Evolutionary conservation across 148 eudicot species (phyloP), one percentile per base, ranked within the genome.

Genomic region (Dianthus caryophyllus): DNA sequence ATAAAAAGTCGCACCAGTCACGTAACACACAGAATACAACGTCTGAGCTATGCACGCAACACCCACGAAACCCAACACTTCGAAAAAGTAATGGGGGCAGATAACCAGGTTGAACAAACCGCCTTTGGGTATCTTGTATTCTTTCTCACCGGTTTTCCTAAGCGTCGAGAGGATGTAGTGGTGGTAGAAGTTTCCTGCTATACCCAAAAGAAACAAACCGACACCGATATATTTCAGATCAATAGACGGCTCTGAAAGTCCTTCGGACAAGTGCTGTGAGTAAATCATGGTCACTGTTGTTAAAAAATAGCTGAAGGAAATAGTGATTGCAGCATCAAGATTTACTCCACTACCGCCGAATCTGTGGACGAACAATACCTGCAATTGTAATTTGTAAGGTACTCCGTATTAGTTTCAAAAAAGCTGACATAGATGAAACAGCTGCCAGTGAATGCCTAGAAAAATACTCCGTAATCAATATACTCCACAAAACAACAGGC

Each of bases 71-170:
- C 67, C 82, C 44, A 84, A 10, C 27, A 84, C 73, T 65, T 84
- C 88, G 70, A 87, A 87, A 8, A 80, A 63, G 63, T 87, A 84
- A 65, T 87, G 91, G 57, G 91, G 88, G 74, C 91, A 84, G 13
- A 82, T 73, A 30, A 87, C 88, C 9, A 68, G 49, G 72, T 56
- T 50, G 58, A 87, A 87, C 69, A 87, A 44, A 47, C 88, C 86
- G 27, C 88, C 91, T 30, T 68, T 78, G 1, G 91, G 91, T 16
- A 87, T 82, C 78, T 82, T 82, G 31, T 87, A 87, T 64, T 68
- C 80, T 70, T 72, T 83, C 65, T 80, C 84, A 0, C 78, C 86
- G 36, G 73, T 61, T 33, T 50, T 46, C 44, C 86, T 77, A 16
- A 83, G 66, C 0, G 61, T 75, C 1, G 86, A 29, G 9, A 77